phyloP scores from a whole-genome alignment of 129 eudicot genomes.

The Arctium lappa region DNA sequence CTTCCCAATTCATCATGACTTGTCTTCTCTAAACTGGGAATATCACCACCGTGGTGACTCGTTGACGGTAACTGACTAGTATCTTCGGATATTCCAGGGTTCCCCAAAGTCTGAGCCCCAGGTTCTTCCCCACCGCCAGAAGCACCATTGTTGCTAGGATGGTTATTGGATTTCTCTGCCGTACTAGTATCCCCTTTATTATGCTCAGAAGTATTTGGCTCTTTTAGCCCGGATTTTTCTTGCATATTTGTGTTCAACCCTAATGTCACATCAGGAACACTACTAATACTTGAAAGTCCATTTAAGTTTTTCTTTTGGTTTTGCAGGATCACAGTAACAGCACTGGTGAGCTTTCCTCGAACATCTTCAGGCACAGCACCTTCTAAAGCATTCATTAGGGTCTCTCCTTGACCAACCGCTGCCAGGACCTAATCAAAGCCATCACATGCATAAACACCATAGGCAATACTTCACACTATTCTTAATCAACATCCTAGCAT shows the following conservation, averaged over 20 bases:
- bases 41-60: constrained; percentile 29
- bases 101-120: constrained; percentile 31
- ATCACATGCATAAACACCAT: constrained; percentile 1
- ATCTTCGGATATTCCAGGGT: constrained; percentile 22
- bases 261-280: constrained; percentile 39
- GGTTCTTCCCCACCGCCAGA: constrained; percentile 17
- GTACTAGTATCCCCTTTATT: constrained; percentile 22
- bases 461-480: neutral
- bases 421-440: constrained; percentile 54
- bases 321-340: constrained; percentile 67
- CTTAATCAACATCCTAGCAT: neutral
- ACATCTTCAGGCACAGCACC: constrained; percentile 99
- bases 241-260: constrained; percentile 36
- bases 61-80: constrained; percentile 28
- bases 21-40: constrained; percentile 27
- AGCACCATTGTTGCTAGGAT: constrained; percentile 32
- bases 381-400: constrained; percentile 77
- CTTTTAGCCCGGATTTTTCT: constrained; percentile 23
- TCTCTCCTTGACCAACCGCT: constrained; percentile 88
- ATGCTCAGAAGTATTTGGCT: constrained; percentile 33
- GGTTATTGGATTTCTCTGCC: constrained; percentile 27
- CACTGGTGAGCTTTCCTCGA: constrained; percentile 69
- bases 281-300: constrained; percentile 32
- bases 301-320: constrained; percentile 50
- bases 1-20: constrained; percentile 13